Conservation (phyloP, 371 early-diverging fungal species). For the Mycotypha africana region DNA sequence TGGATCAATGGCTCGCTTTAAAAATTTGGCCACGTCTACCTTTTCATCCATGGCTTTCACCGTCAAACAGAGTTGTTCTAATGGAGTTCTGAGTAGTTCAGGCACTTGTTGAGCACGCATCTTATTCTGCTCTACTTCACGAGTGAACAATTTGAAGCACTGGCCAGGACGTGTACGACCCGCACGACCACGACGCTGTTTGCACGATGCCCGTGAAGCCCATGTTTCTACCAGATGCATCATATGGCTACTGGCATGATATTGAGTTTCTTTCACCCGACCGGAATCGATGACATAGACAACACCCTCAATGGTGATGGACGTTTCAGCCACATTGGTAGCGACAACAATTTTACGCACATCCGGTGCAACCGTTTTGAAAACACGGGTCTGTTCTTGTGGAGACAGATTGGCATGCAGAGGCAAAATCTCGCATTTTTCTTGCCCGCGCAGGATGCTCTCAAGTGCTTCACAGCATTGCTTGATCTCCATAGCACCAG, state of each 20-base stretch:
- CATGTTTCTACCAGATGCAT: constrained; percentile 44
- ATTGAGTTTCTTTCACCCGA: constrained; percentile 74
- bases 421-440: constrained; percentile 43
- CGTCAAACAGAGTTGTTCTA: constrained; percentile 77
- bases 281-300: constrained; percentile 94
- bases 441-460: constrained; percentile 16
- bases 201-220: constrained; percentile 77
- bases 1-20: constrained; percentile 68
- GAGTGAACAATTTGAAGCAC: constrained; percentile 66
- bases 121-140: constrained; percentile 35
- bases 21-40: constrained; percentile 49
- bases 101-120: constrained; percentile 68
- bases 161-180: constrained; percentile 87
- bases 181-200: constrained; percentile 91
- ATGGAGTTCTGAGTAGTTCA: constrained; percentile 75
- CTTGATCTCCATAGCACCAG: constrained; percentile 75
- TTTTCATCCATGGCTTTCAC: constrained; percentile 70
- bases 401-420: constrained; percentile 77
- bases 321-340: constrained; percentile 96
- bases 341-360: constrained; percentile 85
- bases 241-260: constrained; percentile 57
- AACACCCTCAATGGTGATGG: constrained; percentile 88
- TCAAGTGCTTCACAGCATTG: constrained; percentile 57
- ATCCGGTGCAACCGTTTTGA: constrained; percentile 51
- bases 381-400: constrained; percentile 63